phyloP scores from a whole-genome alignment of 2,329 filamentous ascomycete genomes.

The Colletotrichum eleusines region DNA sequence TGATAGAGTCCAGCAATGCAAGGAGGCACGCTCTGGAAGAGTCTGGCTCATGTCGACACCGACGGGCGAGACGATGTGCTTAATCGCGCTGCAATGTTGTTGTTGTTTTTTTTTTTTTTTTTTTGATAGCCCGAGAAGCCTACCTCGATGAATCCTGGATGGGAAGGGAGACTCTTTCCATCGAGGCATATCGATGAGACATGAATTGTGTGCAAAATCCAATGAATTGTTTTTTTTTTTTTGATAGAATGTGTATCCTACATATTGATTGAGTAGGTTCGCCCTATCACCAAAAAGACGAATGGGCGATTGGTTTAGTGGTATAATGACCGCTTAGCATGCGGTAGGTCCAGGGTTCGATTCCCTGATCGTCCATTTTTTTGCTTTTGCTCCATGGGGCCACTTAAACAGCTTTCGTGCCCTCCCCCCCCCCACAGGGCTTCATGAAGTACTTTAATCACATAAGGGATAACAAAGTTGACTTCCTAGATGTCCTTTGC shows the following conservation, averaged over 20 bases:
- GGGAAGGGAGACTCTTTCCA: background rate
- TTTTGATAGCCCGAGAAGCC: background rate
- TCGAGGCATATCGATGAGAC: background rate
- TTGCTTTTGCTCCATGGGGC: background rate
- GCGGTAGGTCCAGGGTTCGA: constrained; percentile 27
- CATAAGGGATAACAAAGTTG: no score
- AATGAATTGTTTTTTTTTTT: no score
- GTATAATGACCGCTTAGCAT: constrained; percentile 30
- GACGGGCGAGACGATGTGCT: background rate
- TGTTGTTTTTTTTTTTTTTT: no score
- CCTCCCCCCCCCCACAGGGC: accelerated
- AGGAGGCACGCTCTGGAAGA: background rate
- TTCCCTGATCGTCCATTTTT: constrained; percentile 17
- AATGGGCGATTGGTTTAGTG: constrained; percentile 19
- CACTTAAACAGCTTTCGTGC: background rate
- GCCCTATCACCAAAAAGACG: no score
- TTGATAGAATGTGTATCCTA: no score
- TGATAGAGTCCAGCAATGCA: background rate
- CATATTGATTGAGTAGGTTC: no score
- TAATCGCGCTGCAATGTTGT: no score
- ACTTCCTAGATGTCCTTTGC: background rate
- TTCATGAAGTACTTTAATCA: background rate
- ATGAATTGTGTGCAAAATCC: background rate
- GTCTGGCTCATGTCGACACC: background rate
- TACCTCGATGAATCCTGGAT: background rate